Evolutionary conservation across 805 yeast genomes (phyloP).

Genomic region (Lipomyces spencermartinsiae): DNA sequence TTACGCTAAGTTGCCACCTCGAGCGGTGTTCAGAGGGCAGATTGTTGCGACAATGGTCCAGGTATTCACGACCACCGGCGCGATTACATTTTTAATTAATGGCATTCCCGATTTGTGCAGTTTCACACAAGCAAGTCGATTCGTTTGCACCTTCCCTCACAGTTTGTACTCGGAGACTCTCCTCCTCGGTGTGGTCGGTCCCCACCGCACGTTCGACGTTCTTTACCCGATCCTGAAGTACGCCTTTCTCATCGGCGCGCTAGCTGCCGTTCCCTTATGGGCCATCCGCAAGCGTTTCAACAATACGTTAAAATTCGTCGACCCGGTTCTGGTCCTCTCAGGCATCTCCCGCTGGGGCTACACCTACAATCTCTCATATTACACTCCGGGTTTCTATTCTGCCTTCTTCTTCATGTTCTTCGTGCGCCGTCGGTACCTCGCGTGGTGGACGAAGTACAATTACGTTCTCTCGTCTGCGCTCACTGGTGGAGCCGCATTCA

Average conservation of each 20-base stretch:
- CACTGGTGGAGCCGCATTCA: slow-evolving; percentile 69
- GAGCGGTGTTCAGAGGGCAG: slow-evolving; percentile 57
- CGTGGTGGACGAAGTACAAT: slow-evolving; percentile 81
- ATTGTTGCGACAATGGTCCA: slow-evolving; percentile 60
- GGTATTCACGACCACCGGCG: slow-evolving; percentile 58
- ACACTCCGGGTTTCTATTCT: slow-evolving; percentile 50
- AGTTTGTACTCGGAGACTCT: slow-evolving; percentile 40
- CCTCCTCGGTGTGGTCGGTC: slow-evolving; percentile 42
- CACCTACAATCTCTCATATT: slow-evolving; percentile 40
- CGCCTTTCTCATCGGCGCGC: slow-evolving; percentile 39
- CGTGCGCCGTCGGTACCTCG: slow-evolving; percentile 59
- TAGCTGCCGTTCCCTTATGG: slow-evolving; percentile 31
- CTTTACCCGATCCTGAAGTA: slow-evolving; percentile 38
- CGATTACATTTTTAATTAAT: slow-evolving; percentile 54
- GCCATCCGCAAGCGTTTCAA: slow-evolving; percentile 20
- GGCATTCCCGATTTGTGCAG: slow-evolving; percentile 39
- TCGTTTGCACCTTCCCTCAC: slow-evolving; percentile 41
- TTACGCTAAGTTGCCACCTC: slow-evolving; percentile 61
- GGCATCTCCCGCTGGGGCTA: slow-evolving; percentile 35
- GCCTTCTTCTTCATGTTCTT: slow-evolving; percentile 64
- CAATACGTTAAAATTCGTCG: slow-evolving; percentile 25
- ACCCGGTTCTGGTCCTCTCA: slow-evolving; percentile 38
- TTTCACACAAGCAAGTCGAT: slow-evolving; percentile 33
- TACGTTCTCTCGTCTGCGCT: slow-evolving; percentile 69
- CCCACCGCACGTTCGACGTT: slow-evolving; percentile 37